Base-by-base conservation (phyloP, 2,329 filamentous ascomycete genomes). In the Paraphaeosphaeria minitans region DNA sequence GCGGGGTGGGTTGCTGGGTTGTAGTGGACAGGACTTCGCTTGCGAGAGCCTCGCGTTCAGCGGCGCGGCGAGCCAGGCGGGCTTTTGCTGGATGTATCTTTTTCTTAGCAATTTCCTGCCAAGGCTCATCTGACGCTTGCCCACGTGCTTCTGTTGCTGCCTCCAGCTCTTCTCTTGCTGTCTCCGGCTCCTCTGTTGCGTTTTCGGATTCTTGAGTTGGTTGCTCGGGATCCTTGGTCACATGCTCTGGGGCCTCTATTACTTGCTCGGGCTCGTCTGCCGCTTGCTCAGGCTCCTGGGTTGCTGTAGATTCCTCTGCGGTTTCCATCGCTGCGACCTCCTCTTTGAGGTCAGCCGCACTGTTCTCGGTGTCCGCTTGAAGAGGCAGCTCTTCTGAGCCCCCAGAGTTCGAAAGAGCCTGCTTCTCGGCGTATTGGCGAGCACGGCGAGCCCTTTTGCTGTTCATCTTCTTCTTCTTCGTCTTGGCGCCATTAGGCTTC, bases 1-100 rank as follows among this genome's bases (percentile, higher is more conserved):
- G 62, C 4, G 64, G 33, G 60, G 67, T 19, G 55, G 63, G 59
- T 48, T 68, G 55, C 57, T 66, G 61, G 27, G 60, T 51, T 29
- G 49, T n/a, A 16, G 47, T 5, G 50, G 39, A 29, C 7, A 24
- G 19, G 24, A 21, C 13, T n/a, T 53, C 48, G 14, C 22, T 31
- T 13, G 33, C 33, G 33, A 51, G 48, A 22, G 48, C 33, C 4
- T 39, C 19, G 48, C 21, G 48, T 51, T 51, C 48, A 22, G 48
- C 48, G 48, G 33, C 48, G 21, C 48, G 48, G 14, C 48, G 48
- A 9, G 33, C 33, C 21, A 39, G 48, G 33, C 48, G 48, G 21
- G 48, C 33, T 41, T 51, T 51, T 13, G 33, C 48, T 13, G 48
- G 48, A 21, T 51, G 48, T 1, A 51, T 4, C 33, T 51, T 51